A percentile compares a stretch with the other conserved stretches of the same genome.
Conservation (phyloP, 768 basidiomycete genomes). For the Lentinula boryana region DNA sequence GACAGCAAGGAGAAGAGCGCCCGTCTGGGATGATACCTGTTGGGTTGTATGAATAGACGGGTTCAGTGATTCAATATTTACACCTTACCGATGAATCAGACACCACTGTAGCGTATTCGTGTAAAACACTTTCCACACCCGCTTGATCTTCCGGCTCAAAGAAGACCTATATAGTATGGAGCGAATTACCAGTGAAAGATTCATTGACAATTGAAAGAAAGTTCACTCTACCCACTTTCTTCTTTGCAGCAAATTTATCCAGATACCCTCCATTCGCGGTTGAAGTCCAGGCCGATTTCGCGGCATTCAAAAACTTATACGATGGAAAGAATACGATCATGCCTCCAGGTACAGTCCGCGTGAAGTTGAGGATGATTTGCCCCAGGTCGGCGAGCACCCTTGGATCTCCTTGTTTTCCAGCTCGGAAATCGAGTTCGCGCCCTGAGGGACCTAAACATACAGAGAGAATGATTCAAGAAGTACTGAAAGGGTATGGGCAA, state of each 20-base stretch:
- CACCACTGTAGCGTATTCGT: conserved; percentile 63
- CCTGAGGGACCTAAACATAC: conserved; percentile 45
- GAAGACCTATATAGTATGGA: conserved; percentile 53
- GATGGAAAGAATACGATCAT: conserved; percentile 95
- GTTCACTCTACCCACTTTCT: conserved; percentile 46
- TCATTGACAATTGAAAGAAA: too few relatives aligned
- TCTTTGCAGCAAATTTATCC: conserved; percentile 59
- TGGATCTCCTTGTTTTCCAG: conserved; percentile 61
- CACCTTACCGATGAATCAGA: neutral
- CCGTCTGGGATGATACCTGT: conserved; percentile 24
- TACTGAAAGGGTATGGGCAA: neutral
- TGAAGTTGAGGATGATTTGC: conserved; percentile 74
- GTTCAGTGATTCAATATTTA: neutral
- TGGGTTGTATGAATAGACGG: neutral
- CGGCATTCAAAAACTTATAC: conserved; percentile 71
- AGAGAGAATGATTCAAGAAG: neutral
- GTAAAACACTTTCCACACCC: conserved; percentile 69
- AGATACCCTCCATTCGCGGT: conserved; percentile 45
- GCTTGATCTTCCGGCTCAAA: conserved; percentile 74
- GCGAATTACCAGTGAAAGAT: neutral
- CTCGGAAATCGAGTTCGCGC: conserved; percentile 75
- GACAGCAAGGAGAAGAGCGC: conserved; percentile 88
- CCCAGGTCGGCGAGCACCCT: conserved; percentile 76
- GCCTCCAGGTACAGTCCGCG: conserved; percentile 74
- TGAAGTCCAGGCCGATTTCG: conserved; percentile 59